These are phyloP conservation scores for Tylopilus plumbeoviolaceoides DNA, from an alignment of 768 basidiomycete genomes.

Conservation along the genomic window DNA sequence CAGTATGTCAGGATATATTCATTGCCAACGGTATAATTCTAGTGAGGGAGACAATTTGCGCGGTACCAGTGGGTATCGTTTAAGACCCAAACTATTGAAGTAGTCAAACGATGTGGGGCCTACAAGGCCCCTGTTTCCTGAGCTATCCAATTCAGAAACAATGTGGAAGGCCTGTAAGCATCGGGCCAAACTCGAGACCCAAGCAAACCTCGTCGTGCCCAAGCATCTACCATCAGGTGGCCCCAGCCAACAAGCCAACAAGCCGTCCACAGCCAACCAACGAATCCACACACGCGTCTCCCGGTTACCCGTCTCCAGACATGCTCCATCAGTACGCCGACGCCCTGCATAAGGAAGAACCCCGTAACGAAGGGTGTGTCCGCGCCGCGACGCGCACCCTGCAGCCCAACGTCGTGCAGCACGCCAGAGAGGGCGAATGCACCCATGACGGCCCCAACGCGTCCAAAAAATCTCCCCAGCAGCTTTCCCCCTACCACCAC, in stretches of 20 bases:
- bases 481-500: slow-evolving; percentile 47
- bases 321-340: slow-evolving; percentile 49
- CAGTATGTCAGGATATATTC: no score
- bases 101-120: background rate
- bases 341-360: slow-evolving; percentile 56
- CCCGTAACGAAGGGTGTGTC: slow-evolving; percentile 41
- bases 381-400: slow-evolving; percentile 52
- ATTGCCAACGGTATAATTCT: no score
- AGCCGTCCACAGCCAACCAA: slow-evolving; percentile 51
- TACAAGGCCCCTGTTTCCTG: background rate
- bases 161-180: slow-evolving; percentile 16
- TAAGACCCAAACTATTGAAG: background rate
- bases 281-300: slow-evolving; percentile 41
- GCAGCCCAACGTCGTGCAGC: slow-evolving; percentile 55
- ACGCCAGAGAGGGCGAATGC: slow-evolving; percentile 58
- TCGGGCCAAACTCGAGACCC: slow-evolving; percentile 12
- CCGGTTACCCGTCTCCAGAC: slow-evolving; percentile 43
- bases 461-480: slow-evolving; percentile 41
- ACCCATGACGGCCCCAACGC: slow-evolving; percentile 47
- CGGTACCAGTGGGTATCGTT: background rate
- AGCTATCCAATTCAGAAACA: slow-evolving; percentile 14
- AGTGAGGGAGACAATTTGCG: background rate
- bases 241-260: slow-evolving; percentile 47
- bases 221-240: slow-evolving; percentile 44
- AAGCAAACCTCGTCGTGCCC: slow-evolving; percentile 23